phyloP scores from a whole-genome alignment of 345 rosid genomes.

The Ceriops decandra region DNA sequence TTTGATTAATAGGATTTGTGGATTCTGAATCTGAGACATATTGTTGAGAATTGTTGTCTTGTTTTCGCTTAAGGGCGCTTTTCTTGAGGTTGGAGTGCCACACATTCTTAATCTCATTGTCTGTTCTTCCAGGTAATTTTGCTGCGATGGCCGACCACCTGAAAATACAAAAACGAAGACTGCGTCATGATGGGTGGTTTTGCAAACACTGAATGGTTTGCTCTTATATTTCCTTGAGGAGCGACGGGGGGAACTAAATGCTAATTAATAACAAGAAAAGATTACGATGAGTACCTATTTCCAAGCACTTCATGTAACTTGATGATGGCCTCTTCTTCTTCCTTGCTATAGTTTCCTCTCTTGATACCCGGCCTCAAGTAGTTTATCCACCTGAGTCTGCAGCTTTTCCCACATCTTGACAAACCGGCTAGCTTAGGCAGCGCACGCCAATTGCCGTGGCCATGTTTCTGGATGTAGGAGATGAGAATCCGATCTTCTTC shows the following conservation, averaged over 20 bases:
- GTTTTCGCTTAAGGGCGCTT: slow-evolving; percentile 39
- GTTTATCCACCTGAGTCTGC: slow-evolving; percentile 76
- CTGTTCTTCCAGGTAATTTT: slow-evolving; percentile 78
- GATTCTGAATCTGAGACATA: slow-evolving; percentile 16
- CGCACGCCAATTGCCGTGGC: slow-evolving; percentile 73
- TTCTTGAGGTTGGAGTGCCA: slow-evolving; percentile 96
- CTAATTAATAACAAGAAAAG: not conserved
- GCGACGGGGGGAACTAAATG: not conserved
- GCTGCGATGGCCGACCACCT: slow-evolving; percentile 94
- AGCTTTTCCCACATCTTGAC: slow-evolving; percentile 73
- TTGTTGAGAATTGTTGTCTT: slow-evolving; percentile 26
- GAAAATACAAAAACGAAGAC: slow-evolving; percentile 5
- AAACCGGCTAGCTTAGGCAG: slow-evolving; percentile 84
- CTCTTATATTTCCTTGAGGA: not conserved
- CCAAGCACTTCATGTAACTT: slow-evolving; percentile 65
- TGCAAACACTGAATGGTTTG: not conserved
- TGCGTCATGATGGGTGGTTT: not conserved
- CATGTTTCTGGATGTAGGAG: slow-evolving; percentile 44
- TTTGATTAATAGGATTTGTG: slow-evolving; percentile 8
- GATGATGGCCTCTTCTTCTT: slow-evolving; percentile 76
- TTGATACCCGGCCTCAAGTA: slow-evolving; percentile 75
- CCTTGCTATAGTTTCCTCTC: slow-evolving; percentile 71
- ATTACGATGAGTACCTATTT: slow-evolving; percentile 43
- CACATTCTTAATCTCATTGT: slow-evolving; percentile 85
- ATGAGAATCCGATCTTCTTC: slow-evolving; percentile 70